Base-by-base conservation (phyloP, 2,329 filamentous ascomycete genomes). In the Cladosporium halotolerans region DNA sequence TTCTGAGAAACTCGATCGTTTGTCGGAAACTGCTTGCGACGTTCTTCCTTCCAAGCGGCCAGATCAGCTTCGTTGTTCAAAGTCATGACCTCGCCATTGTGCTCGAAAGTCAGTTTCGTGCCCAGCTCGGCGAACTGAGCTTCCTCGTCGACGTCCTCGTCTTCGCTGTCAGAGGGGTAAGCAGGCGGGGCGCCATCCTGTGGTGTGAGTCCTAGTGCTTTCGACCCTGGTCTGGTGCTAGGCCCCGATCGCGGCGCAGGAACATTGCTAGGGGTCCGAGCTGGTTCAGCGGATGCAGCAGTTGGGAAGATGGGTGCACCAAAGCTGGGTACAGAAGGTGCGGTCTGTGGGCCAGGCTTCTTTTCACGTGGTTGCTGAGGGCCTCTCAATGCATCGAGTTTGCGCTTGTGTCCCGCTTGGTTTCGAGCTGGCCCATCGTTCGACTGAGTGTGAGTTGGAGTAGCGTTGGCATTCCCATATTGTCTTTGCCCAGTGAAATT, bases 11-110 rank as follows among this genome's bases (percentile, higher is more conserved):
- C 74, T 52, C 88, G 83, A 55, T 82, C 81, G 67, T 82, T 81
- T 2, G 91, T 96, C 2, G 92, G 92, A 67, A 82, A 97, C 48
- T 85, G 84, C 59, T 82, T 85, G 66, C 79, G 86, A 55, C 92
- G 83, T 68, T 96, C 89, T 46, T 83, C 83, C 58, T 95, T 82
- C 83, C 89, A 97, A 6, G 82, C 81, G 19, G 82, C 79, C 52
- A 96, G 78, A 64, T 96, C 90, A 55, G 81, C 80, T 13, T 77
- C 67, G 6, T 76, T 76, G 51, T 76, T 74, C 19, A 85, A 66
- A 0, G 73, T 77, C 3, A 79, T 66, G 42, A 79, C 74, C 61
- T 76, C 68, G n/a, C 79, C 79, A 59, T 76, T 74, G 61, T 82
- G 80, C 53, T 80, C 78, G 57, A 85, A 77, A 33, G 57, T 61